Base-by-base conservation (phyloP, 2,329 filamentous ascomycete genomes). In the Talaromyces piceae region DNA sequence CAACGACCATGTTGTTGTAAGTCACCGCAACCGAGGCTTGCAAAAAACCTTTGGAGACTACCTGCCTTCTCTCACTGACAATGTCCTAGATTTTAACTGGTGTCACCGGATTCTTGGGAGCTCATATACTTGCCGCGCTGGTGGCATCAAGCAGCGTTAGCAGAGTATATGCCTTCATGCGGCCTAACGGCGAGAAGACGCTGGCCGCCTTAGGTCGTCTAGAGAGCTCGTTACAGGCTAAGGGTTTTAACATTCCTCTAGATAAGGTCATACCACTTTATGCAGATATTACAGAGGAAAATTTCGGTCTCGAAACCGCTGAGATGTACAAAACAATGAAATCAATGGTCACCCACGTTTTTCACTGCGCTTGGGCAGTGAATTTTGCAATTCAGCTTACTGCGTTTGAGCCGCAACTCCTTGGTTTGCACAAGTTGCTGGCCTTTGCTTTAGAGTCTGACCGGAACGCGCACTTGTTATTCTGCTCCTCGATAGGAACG, bases 311-410 rank as follows among this genome's bases (percentile, higher is more conserved):
- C 1, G 55, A 60, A 20, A 45, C 43, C 28, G 45, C 61, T 9
- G 53, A 59, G 3, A 59, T 62, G n/a, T 71, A 76, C 51, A 41
- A 59, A 3, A 51, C 64, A 25, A 66, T 79, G 47, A 67, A 67
- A 4, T 48, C 59, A 20, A 63, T 71, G 43, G 67, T 70, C 1
- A 73, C 74, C 3, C 63, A 69, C 11, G 72, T 80, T 41, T 70
- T 79, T 45, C 77, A 80, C 58, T 67, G 75, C 2, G 77, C 77
- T 13, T 80, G 77, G 77, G 73, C 75, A 1, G 77, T 80, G 48
- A 78, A 80, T 58, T 79, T 80, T 64, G 73, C 74, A 37, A 66
- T 79, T 50, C 73, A 73, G 1, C 64, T 80, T 1, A 56, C 62
- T 20, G 73, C 68, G 56, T 79, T 78, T 55, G 70, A 69, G 27